Evolutionary conservation across 495 filamentous ascomycete species (phyloP).

Genomic region (Talaromyces thailandensis): DNA sequence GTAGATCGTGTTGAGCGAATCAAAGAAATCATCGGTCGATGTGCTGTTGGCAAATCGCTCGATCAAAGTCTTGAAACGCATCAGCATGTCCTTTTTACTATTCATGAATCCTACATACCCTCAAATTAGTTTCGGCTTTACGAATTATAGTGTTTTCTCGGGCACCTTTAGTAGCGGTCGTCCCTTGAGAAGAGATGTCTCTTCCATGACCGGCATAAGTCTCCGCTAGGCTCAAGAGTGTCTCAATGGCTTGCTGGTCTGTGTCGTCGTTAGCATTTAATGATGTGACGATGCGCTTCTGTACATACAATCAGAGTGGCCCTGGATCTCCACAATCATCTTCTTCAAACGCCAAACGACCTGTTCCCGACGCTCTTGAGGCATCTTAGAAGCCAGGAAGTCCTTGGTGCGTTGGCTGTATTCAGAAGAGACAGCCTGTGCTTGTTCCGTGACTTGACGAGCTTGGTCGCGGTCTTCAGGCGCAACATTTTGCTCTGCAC

Average conservation of each 20-base stretch:
- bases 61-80: slow-evolving; percentile 57
- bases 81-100: slow-evolving; percentile 32
- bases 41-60: slow-evolving; percentile 96
- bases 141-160: slow-evolving; percentile 50
- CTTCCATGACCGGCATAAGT: slow-evolving; percentile 72
- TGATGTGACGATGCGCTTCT: background rate
- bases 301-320: slow-evolving; percentile 73
- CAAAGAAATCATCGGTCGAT: slow-evolving; percentile 76
- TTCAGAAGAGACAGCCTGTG: slow-evolving; percentile 19
- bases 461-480: slow-evolving; percentile 34
- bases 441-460: slow-evolving; percentile 36
- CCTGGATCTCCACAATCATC: slow-evolving; percentile 93
- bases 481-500: slow-evolving; percentile 40
- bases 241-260: slow-evolving; percentile 82
- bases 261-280: slow-evolving; percentile 9
- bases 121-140: slow-evolving; percentile 70
- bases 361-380: slow-evolving; percentile 89
- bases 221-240: slow-evolving; percentile 74
- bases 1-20: slow-evolving; percentile 80
- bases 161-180: slow-evolving; percentile 60
- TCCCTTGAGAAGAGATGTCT: slow-evolving; percentile 49
- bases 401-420: slow-evolving; percentile 45
- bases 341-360: slow-evolving; percentile 91
- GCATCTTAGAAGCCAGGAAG: slow-evolving; percentile 77
- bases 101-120: slow-evolving; percentile 31